Evolutionary conservation across 176 grass and related monocot genomes (phyloP), one percentile per base, ranked within the genome.

Genomic region (Musa troglodytarum): DNA sequence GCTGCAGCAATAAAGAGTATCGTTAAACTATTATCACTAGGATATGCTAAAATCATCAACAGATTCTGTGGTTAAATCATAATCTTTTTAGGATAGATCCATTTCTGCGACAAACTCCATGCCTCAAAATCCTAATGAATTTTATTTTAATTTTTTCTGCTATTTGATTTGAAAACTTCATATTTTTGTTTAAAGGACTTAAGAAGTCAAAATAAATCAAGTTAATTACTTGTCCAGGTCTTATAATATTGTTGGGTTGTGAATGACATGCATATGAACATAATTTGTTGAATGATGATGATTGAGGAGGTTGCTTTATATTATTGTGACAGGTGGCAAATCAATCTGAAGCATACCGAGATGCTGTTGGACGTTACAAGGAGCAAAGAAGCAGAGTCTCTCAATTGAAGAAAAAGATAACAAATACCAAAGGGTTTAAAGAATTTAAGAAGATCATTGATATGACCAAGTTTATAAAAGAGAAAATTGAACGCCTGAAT

Each of bases 401-500:
- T 77, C 83, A 82, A 10, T 73, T 93, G 88, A 98, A 93, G 75
- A 98, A 98, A 87, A 89, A 78, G 79, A 90, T 98, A 74, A 98
- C 81, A 73, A 74, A 64, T 63, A 91, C 84, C 29, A 93, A 91
- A 81, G 94, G 94, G 56, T 98, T 98, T 77, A 83, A 88, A 85
- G 84, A 87, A 76, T 98, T 91, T 73, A 89, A 93, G 80, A 87
- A 85, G 65, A 89, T 98, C 61, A 77, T 98, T 10, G 90, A 98
- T 86, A 86, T 74, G 34, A 90, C 88, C 92, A 93, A 93, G 50
- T 87, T 89, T 71, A 91, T 80, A 55, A 91, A 91, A 83, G 90
- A 98, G 68, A 93, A 93, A 74, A 93, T 98, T 69, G 84, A 88
- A 76, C 85, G 88, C 54, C 85, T 93, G 75, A 78, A 93, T 56